Conservation (phyloP, 2,329 filamentous ascomycete genomes). For the Zalaria sp. region DNA sequence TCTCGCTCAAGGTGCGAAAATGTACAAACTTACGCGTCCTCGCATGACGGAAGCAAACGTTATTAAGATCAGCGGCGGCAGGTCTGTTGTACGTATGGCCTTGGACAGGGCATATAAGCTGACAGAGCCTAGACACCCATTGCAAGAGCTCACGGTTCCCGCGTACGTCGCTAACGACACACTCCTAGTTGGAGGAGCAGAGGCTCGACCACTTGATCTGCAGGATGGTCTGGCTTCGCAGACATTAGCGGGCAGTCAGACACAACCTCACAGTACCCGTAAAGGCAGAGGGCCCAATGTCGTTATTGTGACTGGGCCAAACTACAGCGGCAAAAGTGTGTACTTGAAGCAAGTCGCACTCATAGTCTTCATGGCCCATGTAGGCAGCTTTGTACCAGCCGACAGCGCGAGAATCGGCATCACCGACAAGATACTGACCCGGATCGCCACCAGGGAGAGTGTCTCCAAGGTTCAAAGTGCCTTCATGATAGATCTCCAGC, state of each 20-base stretch:
- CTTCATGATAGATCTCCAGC: constrained; percentile 75
- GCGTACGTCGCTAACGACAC: constrained; percentile 77
- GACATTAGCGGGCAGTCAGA: neutral
- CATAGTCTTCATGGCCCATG: constrained; percentile 82
- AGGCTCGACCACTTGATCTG: neutral
- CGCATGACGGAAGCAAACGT: constrained; percentile 55
- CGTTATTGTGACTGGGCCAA: constrained; percentile 78
- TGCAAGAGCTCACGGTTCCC: constrained; percentile 73
- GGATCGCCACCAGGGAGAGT: constrained; percentile 61
- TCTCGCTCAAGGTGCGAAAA: constrained; percentile 60
- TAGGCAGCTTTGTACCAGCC: constrained; percentile 85
- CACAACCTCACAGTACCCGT: neutral
- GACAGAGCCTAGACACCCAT: constrained; percentile 44
- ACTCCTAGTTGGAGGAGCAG: constrained; percentile 44
- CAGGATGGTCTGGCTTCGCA: neutral
- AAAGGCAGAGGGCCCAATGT: constrained; percentile 41
- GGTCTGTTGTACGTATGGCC: constrained; percentile 27
- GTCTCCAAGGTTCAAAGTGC: constrained; percentile 51
- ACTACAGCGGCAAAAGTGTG: constrained; percentile 92
- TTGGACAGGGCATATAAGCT: constrained; percentile 1
- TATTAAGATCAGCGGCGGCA: constrained; percentile 61
- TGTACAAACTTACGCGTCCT: constrained; percentile 59
- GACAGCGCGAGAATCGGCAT: constrained; percentile 62
- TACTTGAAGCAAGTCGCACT: constrained; percentile 89
- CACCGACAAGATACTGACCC: constrained; percentile 84